phyloP scores from a whole-genome alignment of 2,329 filamentous ascomycete species.

The Ilyonectria robusta region DNA sequence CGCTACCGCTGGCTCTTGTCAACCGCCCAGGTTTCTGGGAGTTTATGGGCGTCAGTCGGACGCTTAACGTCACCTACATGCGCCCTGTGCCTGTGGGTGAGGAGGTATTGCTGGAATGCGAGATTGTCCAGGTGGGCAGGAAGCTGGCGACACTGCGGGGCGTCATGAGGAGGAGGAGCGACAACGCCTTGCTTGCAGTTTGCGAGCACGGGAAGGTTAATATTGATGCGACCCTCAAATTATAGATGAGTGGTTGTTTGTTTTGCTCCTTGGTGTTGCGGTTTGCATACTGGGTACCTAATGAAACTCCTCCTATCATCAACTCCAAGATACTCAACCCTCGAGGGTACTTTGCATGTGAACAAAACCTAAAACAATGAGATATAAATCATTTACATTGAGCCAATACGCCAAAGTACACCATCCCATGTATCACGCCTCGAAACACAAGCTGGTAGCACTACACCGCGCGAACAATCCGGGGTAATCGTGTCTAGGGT shows the following conservation, averaged over 20 bases:
- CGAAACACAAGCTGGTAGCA: no score
- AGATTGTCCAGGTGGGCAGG: conserved; percentile 71
- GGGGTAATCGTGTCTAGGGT: conserved; percentile 22
- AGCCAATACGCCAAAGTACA: no score
- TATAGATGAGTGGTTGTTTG: conserved; percentile 36
- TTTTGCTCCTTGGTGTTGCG: no score
- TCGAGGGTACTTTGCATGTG: no score
- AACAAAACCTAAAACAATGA: no score
- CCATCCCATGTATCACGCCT: no score
- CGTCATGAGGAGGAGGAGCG: conserved; percentile 66
- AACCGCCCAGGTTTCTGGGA: conserved; percentile 73
- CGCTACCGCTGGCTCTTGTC: conserved; percentile 69
- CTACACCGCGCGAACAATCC: not conserved
- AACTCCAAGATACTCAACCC: no score
- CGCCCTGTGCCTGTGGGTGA: conserved; percentile 70
- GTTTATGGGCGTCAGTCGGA: conserved; percentile 74
- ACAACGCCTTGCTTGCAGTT: conserved; percentile 67
- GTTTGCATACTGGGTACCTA: not conserved
- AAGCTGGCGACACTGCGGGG: conserved; percentile 68
- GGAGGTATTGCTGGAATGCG: conserved; percentile 67
- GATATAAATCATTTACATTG: no score
- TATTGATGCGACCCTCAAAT: conserved; percentile 62
- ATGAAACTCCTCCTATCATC: not conserved
- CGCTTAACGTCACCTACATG: conserved; percentile 77
- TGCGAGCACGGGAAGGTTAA: conserved; percentile 78